Conservation (phyloP, 306 rosid genomes). For the Canavalia ensiformis region DNA sequence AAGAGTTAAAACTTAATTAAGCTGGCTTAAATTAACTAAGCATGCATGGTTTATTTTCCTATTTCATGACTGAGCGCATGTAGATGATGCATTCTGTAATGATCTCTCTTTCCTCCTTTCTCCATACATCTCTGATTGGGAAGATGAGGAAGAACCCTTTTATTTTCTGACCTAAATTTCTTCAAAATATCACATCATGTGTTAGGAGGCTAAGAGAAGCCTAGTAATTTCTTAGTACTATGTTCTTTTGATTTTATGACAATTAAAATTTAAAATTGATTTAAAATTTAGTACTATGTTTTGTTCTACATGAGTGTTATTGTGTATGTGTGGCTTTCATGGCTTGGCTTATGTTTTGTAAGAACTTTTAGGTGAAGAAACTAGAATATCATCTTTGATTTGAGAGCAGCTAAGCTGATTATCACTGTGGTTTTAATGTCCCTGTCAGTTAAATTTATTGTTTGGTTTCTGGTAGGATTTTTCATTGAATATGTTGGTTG, state of each 20-base stretch:
- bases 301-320: not conserved
- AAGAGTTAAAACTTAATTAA: not conserved
- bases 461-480: conserved; percentile 18
- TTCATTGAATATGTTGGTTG: not conserved
- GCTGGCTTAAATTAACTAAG: not conserved
- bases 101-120: not conserved
- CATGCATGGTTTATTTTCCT: conserved; percentile 7
- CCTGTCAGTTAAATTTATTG: not conserved
- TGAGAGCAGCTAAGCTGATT: conserved; percentile 19
- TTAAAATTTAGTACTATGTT: not conserved
- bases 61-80: not conserved
- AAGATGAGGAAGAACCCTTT: not conserved
- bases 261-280: not conserved
- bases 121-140: not conserved
- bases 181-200: not conserved
- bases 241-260: not conserved
- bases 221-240: not conserved
- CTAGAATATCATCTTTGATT: not conserved
- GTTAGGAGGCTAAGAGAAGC: not conserved
- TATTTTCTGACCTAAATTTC: not conserved
- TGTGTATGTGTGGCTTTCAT: conserved; percentile 16
- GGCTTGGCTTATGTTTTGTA: not conserved
- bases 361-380: conserved; percentile 11
- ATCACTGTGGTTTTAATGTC: not conserved
- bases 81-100: not conserved